Evolutionary conservation across 257 asterid species (phyloP), one percentile per base, ranked within the genome.

Genomic region (Prunella vulgaris): DNA sequence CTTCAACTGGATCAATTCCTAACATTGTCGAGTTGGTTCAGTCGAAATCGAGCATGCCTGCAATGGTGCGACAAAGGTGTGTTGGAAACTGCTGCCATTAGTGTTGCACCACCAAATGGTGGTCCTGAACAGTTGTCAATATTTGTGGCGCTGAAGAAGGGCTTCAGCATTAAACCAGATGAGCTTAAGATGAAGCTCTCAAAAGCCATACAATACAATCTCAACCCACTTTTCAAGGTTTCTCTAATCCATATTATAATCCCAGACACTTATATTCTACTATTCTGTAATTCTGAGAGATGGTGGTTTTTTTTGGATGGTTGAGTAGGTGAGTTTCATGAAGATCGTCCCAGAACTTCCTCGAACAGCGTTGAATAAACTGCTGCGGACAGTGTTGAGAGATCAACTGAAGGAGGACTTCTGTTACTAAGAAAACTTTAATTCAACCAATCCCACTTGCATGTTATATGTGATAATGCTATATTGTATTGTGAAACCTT

Each of bases 211-310:
- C 97, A 87, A 73, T 64, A 76, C 71, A 84, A 79, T 59, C 97
- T 90, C 64, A 93, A 93, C 79, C 98, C 96, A 65, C 71, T 93
- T 71, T 93, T 88, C 83, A 90, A 90, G 97, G 98, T 92, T 78
- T 46, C 15, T 4, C 7, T 4, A 12, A 1, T 27, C 21, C 49
- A 1, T 8, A 1, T 3, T 5, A 27, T 28, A 33, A 33, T 3
- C n/a, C n/a, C 17, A 14, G 33, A 10, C 0, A 46, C 18, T 52
- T 51, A 2, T 37, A 5, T 12, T 51, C 28, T 25, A 13, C 15
- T 5, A 48, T 33, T 33, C 53, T 40, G 60, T 35, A 38, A 48
- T 75, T 5, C 15, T 10, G 2, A 38, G 44, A 24, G 30, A 38
- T 38, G n/a, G n/a, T 38, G 22, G 3, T 12, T 3, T 15, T 8